Evolutionary conservation across 371 early-diverging fungal genomes (phyloP), one percentile per base, ranked within the genome.

Genomic region (Mortierella sp.): DNA sequence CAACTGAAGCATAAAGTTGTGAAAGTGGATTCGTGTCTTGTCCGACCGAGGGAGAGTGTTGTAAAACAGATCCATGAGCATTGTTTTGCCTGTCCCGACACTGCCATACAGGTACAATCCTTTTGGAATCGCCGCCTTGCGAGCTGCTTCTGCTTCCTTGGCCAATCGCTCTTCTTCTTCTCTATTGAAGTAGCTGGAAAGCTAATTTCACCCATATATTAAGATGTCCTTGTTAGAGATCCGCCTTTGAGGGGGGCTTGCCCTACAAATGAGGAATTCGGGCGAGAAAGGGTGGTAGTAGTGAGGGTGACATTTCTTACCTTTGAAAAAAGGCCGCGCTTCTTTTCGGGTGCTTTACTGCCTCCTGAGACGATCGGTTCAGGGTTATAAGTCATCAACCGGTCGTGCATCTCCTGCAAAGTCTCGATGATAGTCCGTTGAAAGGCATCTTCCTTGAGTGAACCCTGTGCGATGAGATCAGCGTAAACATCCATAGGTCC

Each of bases 31-130:
- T 3, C 97, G 88, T 27, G 91, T 84, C 78, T 96, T 96, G 26
- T 90, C 82, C 4, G 79, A 41, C n/a, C 86, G 85, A 2, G 87
- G 81, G 10, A 94, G 64, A 1, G 92, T 84, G 67, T 93, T 84
- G 80, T 90, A 97, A 63, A 97, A 94, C 51, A 98, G 78, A 80
- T 98, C 96, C 98, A 98, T 98, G n/a, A 94, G 85, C 87, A 95
- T 94, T 0, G 97, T 96, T 66, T 98, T 98, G 21, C 98, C 98
- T 0, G 92, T 92, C 24, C 94, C 88, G 21, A 91, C 92, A 56
- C 84, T 87, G 28, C 92, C 92, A 54, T 85, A 86, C 24, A 91
- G 80, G 59, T 91, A 91, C 47, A 90, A 64, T 1, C 91, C 90
- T 6, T 79, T 72, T 1, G 85, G 86, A 58, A 72, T 51, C 9